Conservation (phyloP, 352 stramenopile species). For the Phytophthora litchii region DNA sequence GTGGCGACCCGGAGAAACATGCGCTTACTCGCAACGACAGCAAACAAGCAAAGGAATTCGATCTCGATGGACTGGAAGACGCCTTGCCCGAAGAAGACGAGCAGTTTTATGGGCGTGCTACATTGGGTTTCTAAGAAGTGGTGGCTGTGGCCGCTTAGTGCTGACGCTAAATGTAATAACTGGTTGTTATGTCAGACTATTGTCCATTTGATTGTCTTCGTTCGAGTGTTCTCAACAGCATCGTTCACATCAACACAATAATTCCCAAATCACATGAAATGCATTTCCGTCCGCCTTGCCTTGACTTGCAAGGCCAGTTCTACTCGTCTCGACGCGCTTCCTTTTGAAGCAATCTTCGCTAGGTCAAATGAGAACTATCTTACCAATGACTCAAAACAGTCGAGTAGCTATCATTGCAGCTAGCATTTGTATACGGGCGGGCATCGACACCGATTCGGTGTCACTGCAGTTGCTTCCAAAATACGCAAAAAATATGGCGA, state of each 20-base stretch:
- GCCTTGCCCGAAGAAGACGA: constrained; percentile 67
- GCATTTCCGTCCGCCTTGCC: constrained; percentile 16
- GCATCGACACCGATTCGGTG: constrained; percentile 16
- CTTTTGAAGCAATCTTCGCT: constrained; percentile 11
- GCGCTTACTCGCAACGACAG: constrained; percentile 24
- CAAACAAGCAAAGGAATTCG: constrained; percentile 44
- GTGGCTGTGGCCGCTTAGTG: constrained; percentile 16
- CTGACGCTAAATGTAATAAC: constrained; percentile 42
- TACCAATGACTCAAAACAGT: constrained; percentile 19
- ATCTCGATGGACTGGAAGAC: constrained; percentile 46
- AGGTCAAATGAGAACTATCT: constrained; percentile 16
- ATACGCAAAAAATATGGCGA: constrained; percentile 28
- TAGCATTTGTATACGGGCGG: constrained; percentile 31
- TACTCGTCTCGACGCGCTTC: constrained; percentile 16
- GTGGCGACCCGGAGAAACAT: constrained; percentile 31
- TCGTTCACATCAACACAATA: neutral
- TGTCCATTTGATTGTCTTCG: neutral
- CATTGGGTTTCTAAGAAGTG: constrained; percentile 71
- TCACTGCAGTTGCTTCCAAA: constrained; percentile 22
- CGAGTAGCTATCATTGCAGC: constrained; percentile 27
- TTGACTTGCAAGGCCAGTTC: neutral
- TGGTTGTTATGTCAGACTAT: constrained; percentile 34
- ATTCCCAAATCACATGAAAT: constrained; percentile 30
- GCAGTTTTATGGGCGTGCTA: constrained; percentile 85
- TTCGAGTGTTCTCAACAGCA: neutral